These are phyloP conservation scores for Oryza meridionalis DNA, from an alignment of 176 grass and related monocot genomes.

Conservation along the genomic window DNA sequence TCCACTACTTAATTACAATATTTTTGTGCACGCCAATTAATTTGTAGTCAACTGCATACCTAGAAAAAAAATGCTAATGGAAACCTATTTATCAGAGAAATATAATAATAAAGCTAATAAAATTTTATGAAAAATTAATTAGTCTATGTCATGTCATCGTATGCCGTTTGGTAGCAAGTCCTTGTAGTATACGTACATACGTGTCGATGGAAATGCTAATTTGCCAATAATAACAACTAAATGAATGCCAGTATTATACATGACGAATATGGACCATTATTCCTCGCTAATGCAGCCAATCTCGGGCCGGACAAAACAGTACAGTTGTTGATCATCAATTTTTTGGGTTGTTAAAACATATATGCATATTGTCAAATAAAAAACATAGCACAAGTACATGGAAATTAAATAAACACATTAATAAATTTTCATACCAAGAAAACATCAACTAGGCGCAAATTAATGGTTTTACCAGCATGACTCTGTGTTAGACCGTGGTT, in stretches of 20 bases:
- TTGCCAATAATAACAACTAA: conserved; percentile 29
- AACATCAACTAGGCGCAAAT: neutral
- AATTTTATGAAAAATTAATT: neutral
- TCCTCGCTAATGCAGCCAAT: conserved; percentile 39
- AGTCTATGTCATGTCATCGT: neutral
- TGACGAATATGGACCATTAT: conserved; percentile 30
- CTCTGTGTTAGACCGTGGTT: neutral
- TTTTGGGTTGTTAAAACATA: neutral
- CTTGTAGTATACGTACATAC: conserved; percentile 38
- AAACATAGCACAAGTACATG: neutral
- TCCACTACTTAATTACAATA: neutral
- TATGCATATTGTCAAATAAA: neutral
- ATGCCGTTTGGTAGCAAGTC: conserved; percentile 47
- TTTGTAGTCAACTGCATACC: neutral
- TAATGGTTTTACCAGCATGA: neutral
- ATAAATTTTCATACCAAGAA: neutral
- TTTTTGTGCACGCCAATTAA: neutral
- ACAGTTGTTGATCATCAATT: neutral
- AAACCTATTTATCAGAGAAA: neutral
- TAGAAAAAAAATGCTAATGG: neutral
- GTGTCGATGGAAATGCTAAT: conserved; percentile 25
- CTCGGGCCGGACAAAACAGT: conserved; percentile 28
- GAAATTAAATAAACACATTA: neutral
- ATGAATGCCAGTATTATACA: conserved; percentile 25
- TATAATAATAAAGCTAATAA: neutral